Percentiles rank a stretch among this genome's conserved stretches.
Evolutionary conservation across 352 stramenopile species (phyloP).

Genomic region (Pythium monospermum): DNA sequence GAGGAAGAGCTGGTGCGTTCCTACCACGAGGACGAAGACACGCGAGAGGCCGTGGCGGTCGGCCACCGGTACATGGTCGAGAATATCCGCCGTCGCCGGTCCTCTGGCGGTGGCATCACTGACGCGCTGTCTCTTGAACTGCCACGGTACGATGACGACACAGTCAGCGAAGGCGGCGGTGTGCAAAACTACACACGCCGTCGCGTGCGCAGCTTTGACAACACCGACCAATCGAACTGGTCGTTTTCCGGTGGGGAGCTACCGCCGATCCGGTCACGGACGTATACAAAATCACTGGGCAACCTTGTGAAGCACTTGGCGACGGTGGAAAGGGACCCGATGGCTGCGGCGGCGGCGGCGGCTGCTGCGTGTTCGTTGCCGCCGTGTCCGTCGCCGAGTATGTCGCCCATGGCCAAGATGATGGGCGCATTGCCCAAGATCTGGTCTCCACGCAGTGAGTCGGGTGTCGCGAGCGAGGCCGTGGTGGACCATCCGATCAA

Average conservation of each 20-base stretch:
- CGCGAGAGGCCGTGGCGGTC: background rate
- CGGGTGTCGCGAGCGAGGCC: constrained; percentile 24
- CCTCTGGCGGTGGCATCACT: constrained; percentile 20
- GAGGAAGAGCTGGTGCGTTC: constrained; percentile 15
- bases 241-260: constrained; percentile 11
- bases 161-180: constrained; percentile 10
- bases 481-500: constrained; percentile 61
- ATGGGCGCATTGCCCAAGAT: constrained; percentile 49
- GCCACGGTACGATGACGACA: constrained; percentile 28
- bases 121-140: constrained; percentile 45
- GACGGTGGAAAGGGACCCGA: too few species aligned
- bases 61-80: background rate
- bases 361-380: constrained; percentile 5
- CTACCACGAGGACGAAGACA: constrained; percentile 4
- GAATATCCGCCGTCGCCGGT: constrained; percentile 3
- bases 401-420: constrained; percentile 41
- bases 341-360: constrained; percentile 22
- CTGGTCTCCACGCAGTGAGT: constrained; percentile 62
- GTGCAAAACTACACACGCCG: constrained; percentile 21
- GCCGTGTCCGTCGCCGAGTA: constrained; percentile 25
- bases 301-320: constrained; percentile 80
- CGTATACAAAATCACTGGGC: constrained; percentile 76
- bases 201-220: constrained; percentile 21
- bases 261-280: constrained; percentile 40
- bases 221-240: constrained; percentile 12